phyloP scores from a whole-genome alignment of 768 basidiomycete genomes.

The Mycena floridula region DNA sequence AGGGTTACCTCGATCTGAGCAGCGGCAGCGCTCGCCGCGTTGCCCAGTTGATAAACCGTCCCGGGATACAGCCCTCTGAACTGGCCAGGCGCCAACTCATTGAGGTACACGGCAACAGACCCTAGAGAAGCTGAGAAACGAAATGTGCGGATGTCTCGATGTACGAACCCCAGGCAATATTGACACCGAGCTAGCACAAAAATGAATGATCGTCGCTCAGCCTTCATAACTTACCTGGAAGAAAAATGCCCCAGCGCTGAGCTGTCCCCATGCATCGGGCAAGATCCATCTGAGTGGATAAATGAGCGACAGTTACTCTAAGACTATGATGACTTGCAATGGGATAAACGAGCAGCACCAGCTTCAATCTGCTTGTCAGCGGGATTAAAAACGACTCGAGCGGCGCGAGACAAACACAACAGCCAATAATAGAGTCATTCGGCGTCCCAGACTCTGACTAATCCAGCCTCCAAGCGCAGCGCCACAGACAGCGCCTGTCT shows the following conservation, averaged over 20 bases:
- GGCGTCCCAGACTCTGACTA: constrained; percentile 55
- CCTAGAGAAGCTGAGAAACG: neutral
- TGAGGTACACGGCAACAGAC: constrained; percentile 47
- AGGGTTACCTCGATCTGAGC: constrained; percentile 10
- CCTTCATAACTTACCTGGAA: constrained; percentile 17
- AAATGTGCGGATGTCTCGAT: neutral
- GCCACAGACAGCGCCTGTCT: constrained; percentile 21
- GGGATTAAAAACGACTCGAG: neutral
- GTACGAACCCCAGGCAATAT: constrained; percentile 58
- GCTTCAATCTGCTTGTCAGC: neutral
- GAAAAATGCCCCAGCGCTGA: constrained; percentile 63
- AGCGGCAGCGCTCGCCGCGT: constrained; percentile 22
- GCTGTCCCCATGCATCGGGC: constrained; percentile 42
- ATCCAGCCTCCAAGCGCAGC: constrained; percentile 49
- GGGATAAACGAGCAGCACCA: constrained; percentile 12
- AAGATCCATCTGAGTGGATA: constrained; percentile 54
- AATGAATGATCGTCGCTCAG: neutral
- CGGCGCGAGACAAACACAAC: constrained; percentile 1
- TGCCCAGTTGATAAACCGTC: constrained; percentile 58
- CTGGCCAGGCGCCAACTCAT: constrained; percentile 60
- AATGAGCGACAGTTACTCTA: no score
- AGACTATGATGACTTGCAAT: constrained; percentile 8
- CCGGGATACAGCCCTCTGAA: constrained; percentile 66
- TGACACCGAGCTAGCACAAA: constrained; percentile 52
- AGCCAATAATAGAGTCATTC: constrained; percentile 39